Conservation (phyloP, 345 rosid genomes). For the Carallia brachiata region DNA sequence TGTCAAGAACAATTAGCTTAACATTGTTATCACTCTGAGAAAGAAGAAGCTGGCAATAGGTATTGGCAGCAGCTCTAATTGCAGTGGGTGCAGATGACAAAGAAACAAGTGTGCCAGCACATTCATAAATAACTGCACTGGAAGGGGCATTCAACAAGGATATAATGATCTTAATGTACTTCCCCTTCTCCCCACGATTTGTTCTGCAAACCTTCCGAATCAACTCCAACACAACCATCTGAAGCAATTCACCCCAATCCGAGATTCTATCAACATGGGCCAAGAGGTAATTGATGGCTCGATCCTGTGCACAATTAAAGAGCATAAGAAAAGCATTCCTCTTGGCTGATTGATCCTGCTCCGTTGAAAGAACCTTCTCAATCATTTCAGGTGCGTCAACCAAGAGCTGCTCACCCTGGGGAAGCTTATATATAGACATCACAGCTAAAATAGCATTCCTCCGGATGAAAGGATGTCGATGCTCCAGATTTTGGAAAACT, state of each 20-base stretch:
- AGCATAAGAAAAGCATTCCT: constrained; percentile 79
- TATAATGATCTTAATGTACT: constrained; percentile 68
- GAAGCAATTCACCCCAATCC: constrained; percentile 73
- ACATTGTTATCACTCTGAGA: constrained; percentile 93
- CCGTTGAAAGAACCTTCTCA: constrained; percentile 61
- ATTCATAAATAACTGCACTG: constrained; percentile 67
- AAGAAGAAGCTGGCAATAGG: constrained; percentile 76
- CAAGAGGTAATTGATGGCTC: constrained; percentile 59
- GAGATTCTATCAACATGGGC: constrained; percentile 62
- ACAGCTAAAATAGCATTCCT: constrained; percentile 72
- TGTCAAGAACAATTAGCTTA: constrained; percentile 83
- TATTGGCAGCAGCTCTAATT: constrained; percentile 76
- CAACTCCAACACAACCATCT: constrained; percentile 76
- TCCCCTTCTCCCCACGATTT: constrained; percentile 62
- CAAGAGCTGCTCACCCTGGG: constrained; percentile 69
- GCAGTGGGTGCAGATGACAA: constrained; percentile 91
- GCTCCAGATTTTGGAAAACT: constrained; percentile 64
- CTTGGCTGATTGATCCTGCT: constrained; percentile 73
- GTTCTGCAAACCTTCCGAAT: constrained; percentile 70
- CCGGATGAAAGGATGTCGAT: constrained; percentile 67
- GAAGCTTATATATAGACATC: constrained; percentile 77
- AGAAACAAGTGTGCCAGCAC: constrained; percentile 80
- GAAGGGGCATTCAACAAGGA: constrained; percentile 73
- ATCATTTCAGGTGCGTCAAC: constrained; percentile 79
- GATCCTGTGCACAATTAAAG: constrained; percentile 67